These are phyloP conservation scores for Aureobasidium sp. DNA, from an alignment of 2,329 filamentous ascomycete species.

Conservation along the genomic window DNA sequence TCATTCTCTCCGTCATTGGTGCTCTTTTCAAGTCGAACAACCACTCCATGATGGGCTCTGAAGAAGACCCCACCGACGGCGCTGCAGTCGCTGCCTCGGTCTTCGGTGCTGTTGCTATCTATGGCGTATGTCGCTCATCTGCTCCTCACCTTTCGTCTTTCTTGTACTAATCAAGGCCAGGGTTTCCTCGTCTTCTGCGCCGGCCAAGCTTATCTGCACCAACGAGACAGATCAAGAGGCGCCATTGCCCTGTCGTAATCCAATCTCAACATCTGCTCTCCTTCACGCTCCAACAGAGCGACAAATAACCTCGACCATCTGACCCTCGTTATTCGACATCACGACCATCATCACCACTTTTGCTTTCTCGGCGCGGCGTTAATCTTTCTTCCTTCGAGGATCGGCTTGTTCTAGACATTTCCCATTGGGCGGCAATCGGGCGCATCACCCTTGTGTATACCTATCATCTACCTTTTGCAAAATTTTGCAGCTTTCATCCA, in stretches of 20 bases:
- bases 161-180: constrained; percentile 39
- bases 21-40: constrained; percentile 70
- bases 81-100: constrained; percentile 74
- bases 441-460: constrained; percentile 8
- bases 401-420: constrained; percentile 4
- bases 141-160: not conserved
- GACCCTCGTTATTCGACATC: not conserved
- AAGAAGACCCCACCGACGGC: constrained; percentile 56
- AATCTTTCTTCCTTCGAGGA: not conserved
- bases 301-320: not conserved
- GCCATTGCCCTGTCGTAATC: constrained; percentile 67
- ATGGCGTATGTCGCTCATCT: constrained; percentile 58
- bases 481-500: not conserved
- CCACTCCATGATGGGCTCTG: constrained; percentile 74
- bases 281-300: not conserved
- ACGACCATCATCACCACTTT: constrained; percentile 6
- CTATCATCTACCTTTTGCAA: constrained; percentile 5
- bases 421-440: not conserved
- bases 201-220: constrained; percentile 78
- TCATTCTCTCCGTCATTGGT: constrained; percentile 60
- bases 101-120: constrained; percentile 82
- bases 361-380: constrained; percentile 10
- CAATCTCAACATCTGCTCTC: not conserved
- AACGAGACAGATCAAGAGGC: constrained; percentile 73
- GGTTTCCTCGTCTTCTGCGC: constrained; percentile 88